Evolutionary conservation across 805 yeast species (phyloP).

Genomic region (Ogataea paraovalis): DNA sequence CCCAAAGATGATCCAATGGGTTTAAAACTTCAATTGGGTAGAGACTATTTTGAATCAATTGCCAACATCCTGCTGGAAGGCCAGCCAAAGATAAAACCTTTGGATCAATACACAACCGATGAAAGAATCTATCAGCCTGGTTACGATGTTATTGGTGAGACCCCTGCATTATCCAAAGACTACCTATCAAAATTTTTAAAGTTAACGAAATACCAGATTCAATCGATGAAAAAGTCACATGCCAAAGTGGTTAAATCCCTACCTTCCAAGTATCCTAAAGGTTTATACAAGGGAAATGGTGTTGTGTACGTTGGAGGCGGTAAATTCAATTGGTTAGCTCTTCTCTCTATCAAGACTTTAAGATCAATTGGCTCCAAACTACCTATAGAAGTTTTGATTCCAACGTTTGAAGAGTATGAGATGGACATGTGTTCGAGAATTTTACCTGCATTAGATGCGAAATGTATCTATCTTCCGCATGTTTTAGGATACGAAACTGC

Average conservation of each 20-base stretch:
- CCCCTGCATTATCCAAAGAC: constrained; percentile 47
- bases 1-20: constrained; percentile 31
- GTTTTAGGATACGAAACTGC: constrained; percentile 51
- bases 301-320: constrained; percentile 79
- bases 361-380: constrained; percentile 59
- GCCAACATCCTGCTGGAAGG: constrained; percentile 30
- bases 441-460: constrained; percentile 57
- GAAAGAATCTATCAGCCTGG: constrained; percentile 53
- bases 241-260: constrained; percentile 38
- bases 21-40: constrained; percentile 33
- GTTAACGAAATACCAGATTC: constrained; percentile 39
- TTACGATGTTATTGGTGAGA: constrained; percentile 37
- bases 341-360: constrained; percentile 57
- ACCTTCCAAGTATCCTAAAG: constrained; percentile 44
- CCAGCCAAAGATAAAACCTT: constrained; percentile 27
- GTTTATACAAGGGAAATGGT: constrained; percentile 50
- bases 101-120: constrained; percentile 41
- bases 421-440: constrained; percentile 58
- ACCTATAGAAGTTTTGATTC: constrained; percentile 82
- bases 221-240: constrained; percentile 46
- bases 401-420: constrained; percentile 65
- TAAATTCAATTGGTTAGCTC: constrained; percentile 62
- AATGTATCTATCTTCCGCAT: constrained; percentile 59
- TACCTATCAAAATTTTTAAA: constrained; percentile 48
- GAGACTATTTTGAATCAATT: constrained; percentile 39